Evolutionary conservation across 768 basidiomycete genomes (phyloP).

Genomic region (Leccinum olivaceopallidum): DNA sequence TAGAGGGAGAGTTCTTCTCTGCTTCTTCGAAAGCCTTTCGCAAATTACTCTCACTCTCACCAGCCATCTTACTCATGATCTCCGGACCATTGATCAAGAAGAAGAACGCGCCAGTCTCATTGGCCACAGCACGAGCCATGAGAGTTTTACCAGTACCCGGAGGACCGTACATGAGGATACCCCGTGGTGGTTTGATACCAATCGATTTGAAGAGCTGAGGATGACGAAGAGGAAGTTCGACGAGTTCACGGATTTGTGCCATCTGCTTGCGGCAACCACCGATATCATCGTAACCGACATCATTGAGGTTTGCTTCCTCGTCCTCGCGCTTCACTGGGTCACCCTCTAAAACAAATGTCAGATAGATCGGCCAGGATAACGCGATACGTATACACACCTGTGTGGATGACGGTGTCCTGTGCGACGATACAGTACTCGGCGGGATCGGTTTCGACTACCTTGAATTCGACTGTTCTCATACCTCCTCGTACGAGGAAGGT

Average conservation of each 20-base stretch:
- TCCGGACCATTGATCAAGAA: constrained; percentile 99
- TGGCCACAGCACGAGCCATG: constrained; percentile 99
- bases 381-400: constrained; percentile 44
- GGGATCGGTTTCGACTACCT: constrained; percentile 97
- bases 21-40: constrained; percentile 99
- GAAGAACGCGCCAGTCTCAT: constrained; percentile 99
- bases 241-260: constrained; percentile 99
- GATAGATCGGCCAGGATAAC: neutral
- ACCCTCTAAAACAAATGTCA: constrained; percentile 61
- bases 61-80: constrained; percentile 99
- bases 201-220: constrained; percentile 99
- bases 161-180: constrained; percentile 98
- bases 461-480: constrained; percentile 99
- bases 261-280: constrained; percentile 99
- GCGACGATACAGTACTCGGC: constrained; percentile 99
- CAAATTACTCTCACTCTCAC: constrained; percentile 96
- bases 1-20: constrained; percentile 98
- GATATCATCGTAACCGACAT: constrained; percentile 99
- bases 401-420: constrained; percentile 97
- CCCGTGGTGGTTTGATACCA: constrained; percentile 99
- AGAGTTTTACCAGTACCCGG: constrained; percentile 99
- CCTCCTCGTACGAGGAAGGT: constrained; percentile 99
- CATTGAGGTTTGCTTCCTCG: constrained; percentile 93
- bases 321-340: constrained; percentile 99
- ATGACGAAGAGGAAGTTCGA: constrained; percentile 96